Conservation (phyloP, 371 early-diverging fungal species). For the Rhizopus arrhizus region DNA sequence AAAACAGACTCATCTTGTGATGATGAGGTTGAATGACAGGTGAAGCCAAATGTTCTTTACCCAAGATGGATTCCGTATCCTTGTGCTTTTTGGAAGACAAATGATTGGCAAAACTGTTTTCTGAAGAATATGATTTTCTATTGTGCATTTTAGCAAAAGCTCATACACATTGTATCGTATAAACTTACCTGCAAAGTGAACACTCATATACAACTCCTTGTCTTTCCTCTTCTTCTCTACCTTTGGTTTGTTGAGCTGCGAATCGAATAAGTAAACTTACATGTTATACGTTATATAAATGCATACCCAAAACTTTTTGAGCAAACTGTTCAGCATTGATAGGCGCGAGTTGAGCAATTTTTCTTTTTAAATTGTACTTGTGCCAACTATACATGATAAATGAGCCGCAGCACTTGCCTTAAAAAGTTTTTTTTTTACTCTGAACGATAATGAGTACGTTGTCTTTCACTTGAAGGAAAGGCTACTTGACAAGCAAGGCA, state of each 20-base stretch:
- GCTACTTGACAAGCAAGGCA: conserved; percentile 85
- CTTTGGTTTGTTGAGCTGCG: conserved; percentile 52
- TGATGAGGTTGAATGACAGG: conserved; percentile 15
- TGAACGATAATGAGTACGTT: conserved; percentile 81
- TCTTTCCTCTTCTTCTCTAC: conserved; percentile 45
- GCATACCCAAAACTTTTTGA: conserved; percentile 59
- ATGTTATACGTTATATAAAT: neutral
- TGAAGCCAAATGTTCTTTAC: conserved; percentile 17
- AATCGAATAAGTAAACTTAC: neutral
- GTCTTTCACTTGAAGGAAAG: conserved; percentile 78
- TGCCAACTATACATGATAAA: conserved; percentile 64
- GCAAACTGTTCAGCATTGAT: conserved; percentile 76
- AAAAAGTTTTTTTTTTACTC: conserved; percentile 50
- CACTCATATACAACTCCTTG: conserved; percentile 46
- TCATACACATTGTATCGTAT: neutral
- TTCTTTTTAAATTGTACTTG: conserved; percentile 88
- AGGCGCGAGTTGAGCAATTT: conserved; percentile 78
- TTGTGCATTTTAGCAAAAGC: neutral
- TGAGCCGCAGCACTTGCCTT: neutral
- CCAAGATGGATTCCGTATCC: conserved; percentile 62
- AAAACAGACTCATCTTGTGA: conserved; percentile 19
- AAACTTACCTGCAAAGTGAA: conserved; percentile 42
- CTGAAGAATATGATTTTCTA: conserved; percentile 71
- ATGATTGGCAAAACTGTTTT: conserved; percentile 90
- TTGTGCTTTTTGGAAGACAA: conserved; percentile 89